phyloP scores from a whole-genome alignment of 768 basidiomycete species.

The Tulasnella sp. region DNA sequence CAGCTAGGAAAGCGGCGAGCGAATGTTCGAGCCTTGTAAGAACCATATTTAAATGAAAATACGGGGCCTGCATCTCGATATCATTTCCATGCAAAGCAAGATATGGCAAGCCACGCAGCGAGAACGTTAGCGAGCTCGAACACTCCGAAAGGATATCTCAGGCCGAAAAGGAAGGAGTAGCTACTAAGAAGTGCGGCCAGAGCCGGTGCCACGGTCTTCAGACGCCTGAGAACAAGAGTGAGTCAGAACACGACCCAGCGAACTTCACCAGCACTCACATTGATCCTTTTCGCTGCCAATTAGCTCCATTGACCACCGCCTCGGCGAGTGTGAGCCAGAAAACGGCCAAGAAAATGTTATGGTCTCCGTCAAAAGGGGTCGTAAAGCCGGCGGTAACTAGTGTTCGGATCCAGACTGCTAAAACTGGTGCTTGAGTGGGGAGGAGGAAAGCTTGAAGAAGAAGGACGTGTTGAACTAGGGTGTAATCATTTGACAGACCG shows the following conservation, averaged over 20 bases:
- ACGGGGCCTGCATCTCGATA: background rate
- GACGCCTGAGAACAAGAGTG: background rate
- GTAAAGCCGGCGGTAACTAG: constrained; percentile 68
- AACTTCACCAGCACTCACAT: background rate
- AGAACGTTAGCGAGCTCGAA: constrained; percentile 53
- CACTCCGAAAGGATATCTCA: constrained; percentile 56
- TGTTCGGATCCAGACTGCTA: constrained; percentile 87
- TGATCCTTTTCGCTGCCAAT: background rate
- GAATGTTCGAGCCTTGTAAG: background rate
- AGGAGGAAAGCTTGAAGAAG: constrained; percentile 75
- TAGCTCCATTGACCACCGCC: background rate
- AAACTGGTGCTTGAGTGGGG: constrained; percentile 64
- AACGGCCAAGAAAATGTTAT: constrained; percentile 33
- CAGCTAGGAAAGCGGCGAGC: background rate
- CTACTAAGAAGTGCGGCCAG: background rate
- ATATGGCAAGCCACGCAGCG: constrained; percentile 34
- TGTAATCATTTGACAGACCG: background rate
- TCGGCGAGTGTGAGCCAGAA: constrained; percentile 27
- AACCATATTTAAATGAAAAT: background rate
- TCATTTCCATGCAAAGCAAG: background rate
- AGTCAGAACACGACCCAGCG: background rate
- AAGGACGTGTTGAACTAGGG: constrained; percentile 41
- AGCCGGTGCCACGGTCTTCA: background rate
- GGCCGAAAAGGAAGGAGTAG: constrained; percentile 38
- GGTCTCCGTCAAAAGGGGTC: constrained; percentile 76